Percentiles rank a stretch among this genome's conserved stretches.
Evolutionary conservation across 495 filamentous ascomycete species (phyloP).

Genomic region (Apodospora peruviana): DNA sequence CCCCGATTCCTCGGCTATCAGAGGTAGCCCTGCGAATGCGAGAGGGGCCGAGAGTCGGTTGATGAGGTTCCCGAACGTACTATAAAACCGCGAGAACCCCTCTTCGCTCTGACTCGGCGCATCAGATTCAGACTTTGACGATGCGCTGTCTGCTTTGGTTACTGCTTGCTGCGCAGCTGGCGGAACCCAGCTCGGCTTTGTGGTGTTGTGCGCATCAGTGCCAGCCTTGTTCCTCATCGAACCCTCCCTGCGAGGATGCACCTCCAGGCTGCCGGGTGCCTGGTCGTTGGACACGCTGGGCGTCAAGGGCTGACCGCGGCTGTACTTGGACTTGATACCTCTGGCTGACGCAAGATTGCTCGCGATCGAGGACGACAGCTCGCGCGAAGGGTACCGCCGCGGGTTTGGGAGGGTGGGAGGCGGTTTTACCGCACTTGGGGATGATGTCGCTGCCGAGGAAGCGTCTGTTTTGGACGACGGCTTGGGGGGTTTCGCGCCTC

Average conservation of each 20-base stretch:
- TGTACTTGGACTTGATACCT: slow-evolving; percentile 70
- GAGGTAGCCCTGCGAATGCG: slow-evolving; percentile 84
- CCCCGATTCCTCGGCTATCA: slow-evolving; percentile 50
- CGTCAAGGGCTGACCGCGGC: slow-evolving; percentile 56
- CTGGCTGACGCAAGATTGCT: slow-evolving; percentile 85
- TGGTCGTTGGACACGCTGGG: slow-evolving; percentile 71
- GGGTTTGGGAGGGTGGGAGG: slow-evolving; percentile 43
- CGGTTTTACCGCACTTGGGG: slow-evolving; percentile 26
- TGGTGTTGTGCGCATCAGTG: slow-evolving; percentile 24
- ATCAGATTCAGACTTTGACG: slow-evolving; percentile 11
- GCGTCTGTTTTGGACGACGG: too few relatives aligned
- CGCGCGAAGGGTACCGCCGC: slow-evolving; percentile 53
- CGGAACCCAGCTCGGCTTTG: slow-evolving; percentile 41
- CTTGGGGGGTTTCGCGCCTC: slow-evolving; percentile 13
- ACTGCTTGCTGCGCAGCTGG: slow-evolving; percentile 18
- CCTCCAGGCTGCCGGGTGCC: slow-evolving; percentile 65
- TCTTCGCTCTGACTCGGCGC: slow-evolving; percentile 52
- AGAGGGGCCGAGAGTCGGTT: slow-evolving; percentile 79
- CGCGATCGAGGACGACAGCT: slow-evolving; percentile 78
- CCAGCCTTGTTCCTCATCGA: slow-evolving; percentile 30
- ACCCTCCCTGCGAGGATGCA: slow-evolving; percentile 45
- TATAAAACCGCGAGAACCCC: slow-evolving; percentile 84
- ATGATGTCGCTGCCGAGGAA: slow-evolving; percentile 8
- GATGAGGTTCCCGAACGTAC: slow-evolving; percentile 76
- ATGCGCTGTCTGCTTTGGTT: slow-evolving; percentile 7